A percentile compares a stretch with the other conserved stretches of the same genome.
phyloP scores from a whole-genome alignment of 352 stramenopile species.

The Globisporangium perplexum region DNA sequence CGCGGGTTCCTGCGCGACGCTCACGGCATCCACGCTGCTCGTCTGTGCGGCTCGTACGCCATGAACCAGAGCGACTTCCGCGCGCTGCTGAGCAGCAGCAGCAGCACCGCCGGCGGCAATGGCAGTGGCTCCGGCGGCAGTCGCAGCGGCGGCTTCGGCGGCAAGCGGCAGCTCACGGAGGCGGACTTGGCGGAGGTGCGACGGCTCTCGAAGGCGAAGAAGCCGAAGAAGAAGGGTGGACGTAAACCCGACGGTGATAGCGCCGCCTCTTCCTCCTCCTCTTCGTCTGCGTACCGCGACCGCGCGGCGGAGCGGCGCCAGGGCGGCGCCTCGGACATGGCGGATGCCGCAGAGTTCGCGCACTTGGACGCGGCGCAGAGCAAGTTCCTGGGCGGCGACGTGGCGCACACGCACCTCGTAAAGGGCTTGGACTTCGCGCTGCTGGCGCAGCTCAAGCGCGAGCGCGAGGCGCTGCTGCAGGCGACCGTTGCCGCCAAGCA shows the following conservation, averaged over 20 bases:
- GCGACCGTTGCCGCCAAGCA: constrained; percentile 23
- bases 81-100: constrained; percentile 35
- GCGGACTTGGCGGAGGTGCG: constrained; percentile 39
- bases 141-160: constrained; percentile 24
- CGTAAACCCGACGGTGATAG: constrained; percentile 3
- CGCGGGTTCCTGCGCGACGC: too few relatives aligned
- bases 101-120: constrained; percentile 5
- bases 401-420: constrained; percentile 85
- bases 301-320: constrained; percentile 58
- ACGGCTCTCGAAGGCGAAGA: constrained; percentile 63
- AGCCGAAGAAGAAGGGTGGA: constrained; percentile 45
- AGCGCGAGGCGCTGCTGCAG: constrained; percentile 53
- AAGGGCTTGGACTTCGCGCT: constrained; percentile 88
- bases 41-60: too few relatives aligned
- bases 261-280: constrained; percentile 6
- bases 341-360: constrained; percentile 41
- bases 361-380: constrained; percentile 67
- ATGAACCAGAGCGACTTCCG: constrained; percentile 84
- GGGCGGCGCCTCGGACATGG: constrained; percentile 29
- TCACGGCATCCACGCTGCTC: too few relatives aligned
- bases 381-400: constrained; percentile 79
- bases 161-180: constrained; percentile 53
- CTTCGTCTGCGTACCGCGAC: constrained; percentile 38
- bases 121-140: constrained; percentile 7
- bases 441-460: constrained; percentile 77